Conservation (phyloP, 805 yeast genomes). For the Metschnikowia koreensis region DNA sequence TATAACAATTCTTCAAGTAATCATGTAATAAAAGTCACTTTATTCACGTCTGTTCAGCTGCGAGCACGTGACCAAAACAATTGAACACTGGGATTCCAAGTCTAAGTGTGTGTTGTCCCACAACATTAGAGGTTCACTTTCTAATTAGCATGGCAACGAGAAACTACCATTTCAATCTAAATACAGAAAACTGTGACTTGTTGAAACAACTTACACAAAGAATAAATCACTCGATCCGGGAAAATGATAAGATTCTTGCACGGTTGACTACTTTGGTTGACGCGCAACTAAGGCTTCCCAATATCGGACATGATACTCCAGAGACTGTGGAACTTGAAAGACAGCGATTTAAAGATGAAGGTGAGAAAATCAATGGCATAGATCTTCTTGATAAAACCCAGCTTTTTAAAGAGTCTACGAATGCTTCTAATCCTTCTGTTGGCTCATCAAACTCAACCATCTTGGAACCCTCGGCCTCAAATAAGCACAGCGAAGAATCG, state of each 20-base stretch:
- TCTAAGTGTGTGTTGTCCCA: no score
- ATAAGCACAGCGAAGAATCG: neutral
- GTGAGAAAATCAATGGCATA: no score
- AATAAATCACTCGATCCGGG: slow-evolving; percentile 19
- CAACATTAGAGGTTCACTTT: neutral
- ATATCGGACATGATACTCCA: slow-evolving; percentile 5
- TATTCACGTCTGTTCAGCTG: no score
- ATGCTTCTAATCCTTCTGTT: neutral
- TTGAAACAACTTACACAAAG: slow-evolving; percentile 23
- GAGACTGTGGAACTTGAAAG: neutral
- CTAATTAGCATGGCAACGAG: slow-evolving; percentile 1
- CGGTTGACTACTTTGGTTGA: slow-evolving; percentile 26
- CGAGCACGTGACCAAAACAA: no score
- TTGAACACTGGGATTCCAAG: no score
- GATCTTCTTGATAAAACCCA: no score
- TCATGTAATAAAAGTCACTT: no score
- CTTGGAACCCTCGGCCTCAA: neutral
- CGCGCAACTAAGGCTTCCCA: slow-evolving; percentile 13
- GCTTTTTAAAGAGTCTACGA: neutral
- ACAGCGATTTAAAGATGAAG: neutral
- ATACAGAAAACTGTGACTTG: slow-evolving; percentile 35
- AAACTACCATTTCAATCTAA: slow-evolving; percentile 18
- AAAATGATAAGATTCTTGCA: slow-evolving; percentile 26
- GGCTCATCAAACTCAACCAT: neutral
- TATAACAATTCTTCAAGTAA: no score